Conservation (phyloP, 345 rosid genomes). For the Eucalyptus sp. region DNA sequence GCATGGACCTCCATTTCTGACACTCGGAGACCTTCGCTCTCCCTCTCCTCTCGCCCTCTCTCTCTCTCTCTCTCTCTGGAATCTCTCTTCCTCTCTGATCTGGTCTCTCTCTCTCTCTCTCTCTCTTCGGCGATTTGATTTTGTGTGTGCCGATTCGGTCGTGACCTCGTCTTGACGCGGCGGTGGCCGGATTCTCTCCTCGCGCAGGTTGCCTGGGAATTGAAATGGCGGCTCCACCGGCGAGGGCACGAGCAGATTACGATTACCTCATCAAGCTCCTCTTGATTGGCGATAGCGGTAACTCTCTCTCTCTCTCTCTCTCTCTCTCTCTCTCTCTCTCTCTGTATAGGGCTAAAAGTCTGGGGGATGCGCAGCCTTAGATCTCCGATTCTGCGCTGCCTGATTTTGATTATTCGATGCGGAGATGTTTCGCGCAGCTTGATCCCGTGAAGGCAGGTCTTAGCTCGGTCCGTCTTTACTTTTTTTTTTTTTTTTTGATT, state of each 20-base stretch:
- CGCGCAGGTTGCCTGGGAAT: neutral
- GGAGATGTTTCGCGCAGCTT: neutral
- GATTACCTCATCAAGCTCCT: conserved; percentile 22
- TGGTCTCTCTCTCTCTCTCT: neutral
- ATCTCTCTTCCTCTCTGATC: neutral
- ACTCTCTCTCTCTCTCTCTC: neutral
- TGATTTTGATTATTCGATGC: neutral
- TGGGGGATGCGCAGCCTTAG: neutral
- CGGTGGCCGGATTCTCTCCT: neutral
- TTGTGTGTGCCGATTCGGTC: neutral
- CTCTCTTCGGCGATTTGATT: neutral
- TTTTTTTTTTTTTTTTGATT: neutral
- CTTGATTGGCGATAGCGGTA: conserved; percentile 23
- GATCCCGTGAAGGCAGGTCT: neutral
- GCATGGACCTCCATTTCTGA: neutral
- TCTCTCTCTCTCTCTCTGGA: neutral
- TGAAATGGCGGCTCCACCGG: conserved; percentile 20
- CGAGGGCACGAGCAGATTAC: conserved; percentile 15
- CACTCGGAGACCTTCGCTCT: neutral
- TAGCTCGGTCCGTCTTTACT: neutral
- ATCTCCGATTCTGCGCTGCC: neutral
- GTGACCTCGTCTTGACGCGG: neutral
- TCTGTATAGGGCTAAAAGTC: neutral
- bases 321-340: neutral
- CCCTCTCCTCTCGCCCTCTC: neutral